Conservation (phyloP, 805 yeast species). For the Candida koratica region DNA sequence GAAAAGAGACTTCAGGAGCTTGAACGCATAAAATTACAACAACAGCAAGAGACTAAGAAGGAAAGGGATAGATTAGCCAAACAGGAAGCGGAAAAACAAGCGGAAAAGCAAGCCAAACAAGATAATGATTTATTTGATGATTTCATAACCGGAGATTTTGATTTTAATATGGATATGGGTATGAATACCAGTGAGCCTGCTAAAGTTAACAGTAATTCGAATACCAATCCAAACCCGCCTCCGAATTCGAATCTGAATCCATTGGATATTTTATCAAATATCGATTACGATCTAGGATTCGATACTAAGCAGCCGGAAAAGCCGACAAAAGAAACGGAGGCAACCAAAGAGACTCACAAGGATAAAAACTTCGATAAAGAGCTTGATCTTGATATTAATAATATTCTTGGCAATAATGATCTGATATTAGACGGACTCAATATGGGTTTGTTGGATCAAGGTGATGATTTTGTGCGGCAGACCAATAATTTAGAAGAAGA, state of each 20-base stretch:
- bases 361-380: slow-evolving; percentile 4
- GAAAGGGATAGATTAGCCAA: slow-evolving; percentile 16
- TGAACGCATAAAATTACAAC: slow-evolving; percentile 18
- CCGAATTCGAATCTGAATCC: slow-evolving; percentile 14
- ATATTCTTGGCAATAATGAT: slow-evolving; percentile 35
- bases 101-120: slow-evolving; percentile 15
- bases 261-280: slow-evolving; percentile 14
- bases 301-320: neutral
- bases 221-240: neutral
- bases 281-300: slow-evolving; percentile 12
- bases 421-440: slow-evolving; percentile 41
- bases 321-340: neutral
- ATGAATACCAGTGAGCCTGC: slow-evolving; percentile 13
- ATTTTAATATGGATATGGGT: slow-evolving; percentile 17
- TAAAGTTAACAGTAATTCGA: slow-evolving; percentile 8
- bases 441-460: slow-evolving; percentile 33
- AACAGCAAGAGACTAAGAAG: slow-evolving; percentile 24
- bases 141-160: slow-evolving; percentile 17
- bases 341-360: neutral
- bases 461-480: slow-evolving; percentile 10
- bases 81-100: slow-evolving; percentile 18
- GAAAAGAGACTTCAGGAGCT: slow-evolving; percentile 18
- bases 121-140: slow-evolving; percentile 16
- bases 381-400: slow-evolving; percentile 31
- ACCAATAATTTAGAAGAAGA: slow-evolving; percentile 31